phyloP scores from a whole-genome alignment of 495 filamentous ascomycete genomes.

The Xylaria acuta region DNA sequence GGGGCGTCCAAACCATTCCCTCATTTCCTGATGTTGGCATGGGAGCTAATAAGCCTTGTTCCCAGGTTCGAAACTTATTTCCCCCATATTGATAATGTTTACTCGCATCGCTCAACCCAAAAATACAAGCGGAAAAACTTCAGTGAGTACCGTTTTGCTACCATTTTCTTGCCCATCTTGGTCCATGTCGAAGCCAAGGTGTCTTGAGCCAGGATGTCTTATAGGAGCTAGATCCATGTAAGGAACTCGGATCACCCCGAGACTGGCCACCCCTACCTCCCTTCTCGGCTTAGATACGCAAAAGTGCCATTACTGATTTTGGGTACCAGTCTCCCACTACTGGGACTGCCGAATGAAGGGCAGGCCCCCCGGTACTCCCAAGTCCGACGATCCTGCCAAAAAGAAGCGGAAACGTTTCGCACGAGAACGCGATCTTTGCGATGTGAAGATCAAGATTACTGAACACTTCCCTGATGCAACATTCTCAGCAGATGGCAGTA shows the following conservation, averaged over 20 bases:
- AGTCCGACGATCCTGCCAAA: constrained; percentile 84
- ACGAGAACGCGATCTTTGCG: constrained; percentile 79
- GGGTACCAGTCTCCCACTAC: constrained; percentile 71
- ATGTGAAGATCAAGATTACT: constrained; percentile 92
- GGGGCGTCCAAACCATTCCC: neutral
- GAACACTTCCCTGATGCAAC: constrained; percentile 73
- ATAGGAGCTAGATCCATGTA: constrained; percentile 7
- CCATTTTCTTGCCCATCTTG: neutral
- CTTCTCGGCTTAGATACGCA: neutral
- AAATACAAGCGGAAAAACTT: constrained; percentile 84
- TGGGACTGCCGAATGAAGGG: constrained; percentile 92
- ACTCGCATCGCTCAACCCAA: constrained; percentile 88
- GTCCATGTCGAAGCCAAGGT: neutral
- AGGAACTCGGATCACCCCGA: neutral
- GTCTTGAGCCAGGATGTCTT: neutral
- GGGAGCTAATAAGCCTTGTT: neutral
- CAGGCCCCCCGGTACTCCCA: constrained; percentile 80
- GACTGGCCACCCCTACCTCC: neutral
- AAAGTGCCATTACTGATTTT: constrained; percentile 11
- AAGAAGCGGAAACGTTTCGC: constrained; percentile 86
- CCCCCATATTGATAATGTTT: constrained; percentile 90
- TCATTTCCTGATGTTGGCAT: constrained; percentile 25
- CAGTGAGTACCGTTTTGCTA: constrained; percentile 18
- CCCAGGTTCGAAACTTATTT: constrained; percentile 85
- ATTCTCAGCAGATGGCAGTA: constrained; percentile 37